These are phyloP conservation scores for Tuber borchii DNA, from an alignment of 495 filamentous ascomycete genomes.

Conservation along the genomic window DNA sequence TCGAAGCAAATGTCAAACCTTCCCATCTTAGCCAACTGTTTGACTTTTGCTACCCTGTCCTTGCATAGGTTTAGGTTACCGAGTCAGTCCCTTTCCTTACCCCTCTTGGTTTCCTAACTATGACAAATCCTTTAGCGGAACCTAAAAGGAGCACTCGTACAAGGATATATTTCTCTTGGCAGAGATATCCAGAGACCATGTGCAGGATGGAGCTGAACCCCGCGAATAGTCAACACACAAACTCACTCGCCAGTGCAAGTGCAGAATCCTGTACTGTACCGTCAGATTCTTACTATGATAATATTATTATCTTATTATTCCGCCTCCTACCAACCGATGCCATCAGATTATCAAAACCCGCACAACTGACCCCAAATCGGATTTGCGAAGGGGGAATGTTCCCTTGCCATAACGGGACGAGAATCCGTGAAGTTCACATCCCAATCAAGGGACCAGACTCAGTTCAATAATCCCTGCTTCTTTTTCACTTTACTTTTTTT, in stretches of 20 bases:
- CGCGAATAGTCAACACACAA: not conserved
- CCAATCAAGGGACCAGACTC: not conserved
- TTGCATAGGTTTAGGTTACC: not conserved
- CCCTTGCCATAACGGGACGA: not conserved
- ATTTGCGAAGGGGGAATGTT: not conserved
- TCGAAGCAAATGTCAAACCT: not conserved
- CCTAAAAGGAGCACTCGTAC: not conserved
- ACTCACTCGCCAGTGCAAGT: not conserved
- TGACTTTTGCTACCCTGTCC: not conserved
- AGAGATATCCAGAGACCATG: not conserved
- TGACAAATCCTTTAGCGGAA: not conserved
- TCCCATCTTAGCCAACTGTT: too few relatives aligned
- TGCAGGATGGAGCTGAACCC: not conserved
- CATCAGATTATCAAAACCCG: not conserved
- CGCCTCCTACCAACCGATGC: not conserved
- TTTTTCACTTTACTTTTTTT: not conserved
- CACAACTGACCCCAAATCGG: not conserved
- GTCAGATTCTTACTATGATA: too few relatives aligned
- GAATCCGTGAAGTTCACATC: not conserved
- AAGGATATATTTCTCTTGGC: not conserved
- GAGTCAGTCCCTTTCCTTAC: not conserved
- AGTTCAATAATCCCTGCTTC: not conserved
- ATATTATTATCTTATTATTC: not conserved
- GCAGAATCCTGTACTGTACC: not conserved
- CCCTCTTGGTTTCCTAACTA: too few relatives aligned